Evolutionary conservation across 352 stramenopile genomes (phyloP), one percentile per base, ranked within the genome.

Genomic region (Pythium aristosporum): DNA sequence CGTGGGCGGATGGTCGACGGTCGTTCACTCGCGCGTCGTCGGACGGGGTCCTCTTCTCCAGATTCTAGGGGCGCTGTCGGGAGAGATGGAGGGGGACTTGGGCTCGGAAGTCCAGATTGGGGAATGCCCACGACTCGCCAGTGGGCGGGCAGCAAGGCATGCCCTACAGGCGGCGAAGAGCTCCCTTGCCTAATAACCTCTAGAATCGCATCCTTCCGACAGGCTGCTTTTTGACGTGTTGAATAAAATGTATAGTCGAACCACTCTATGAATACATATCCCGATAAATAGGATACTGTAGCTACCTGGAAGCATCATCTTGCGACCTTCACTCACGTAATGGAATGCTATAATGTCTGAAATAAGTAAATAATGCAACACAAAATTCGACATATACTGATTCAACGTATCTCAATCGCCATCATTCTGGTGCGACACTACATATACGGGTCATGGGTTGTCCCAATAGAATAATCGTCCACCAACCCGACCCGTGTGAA

Each of bases 21-120:
- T 63, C 61, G 61, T 52, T 34, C 10, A 52, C 61, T 67, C 52
- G 39, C 47, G 61, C 53, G 61, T 67, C 60, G 48, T 42, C 4
- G 34, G 52, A 59, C 49, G 58, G 25, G 28, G 44, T 63, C 47
- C 64, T 71, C 67, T 70, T 67, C 61, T 70, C 47, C 34, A 52
- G 50, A 63, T 70, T 67, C 46, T 49, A 39, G 34, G 43, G 34
- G 42, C 60, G 18, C 44, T 18, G 51, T 13, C 10, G 25, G 30
- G 37, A 41, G 13, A 49, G 13, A 32, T 5, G 25, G 37, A n/a
- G 34, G 50, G 41, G 36, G 21, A 53, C 34, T 62, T 58, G 61
- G 54, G 53, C 42, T 62, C 13, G 54, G 49, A 15, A 51, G 37
- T 48, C 47, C 51, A 58, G 43, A 61, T 67, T 63, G 37, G 52